Evolutionary conservation across 768 basidiomycete species (phyloP).

Genomic region (Boletus rufocinnamomeus): DNA sequence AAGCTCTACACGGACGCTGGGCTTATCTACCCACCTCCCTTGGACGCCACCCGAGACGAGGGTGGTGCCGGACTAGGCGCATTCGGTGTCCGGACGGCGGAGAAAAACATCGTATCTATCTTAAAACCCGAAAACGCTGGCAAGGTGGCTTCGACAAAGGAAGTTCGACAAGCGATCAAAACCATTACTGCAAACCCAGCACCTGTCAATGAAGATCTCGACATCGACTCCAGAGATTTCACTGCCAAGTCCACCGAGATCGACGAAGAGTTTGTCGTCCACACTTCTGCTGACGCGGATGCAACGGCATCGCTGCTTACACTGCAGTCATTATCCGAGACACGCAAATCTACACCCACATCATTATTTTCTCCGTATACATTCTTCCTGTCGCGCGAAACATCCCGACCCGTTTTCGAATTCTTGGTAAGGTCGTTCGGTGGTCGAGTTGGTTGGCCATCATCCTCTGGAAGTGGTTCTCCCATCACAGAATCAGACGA

Average conservation of each 20-base stretch:
- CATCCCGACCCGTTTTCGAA: slow-evolving; percentile 88
- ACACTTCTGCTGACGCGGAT: slow-evolving; percentile 54
- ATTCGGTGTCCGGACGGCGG: slow-evolving; percentile 67
- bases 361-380: slow-evolving; percentile 82
- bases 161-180: slow-evolving; percentile 53
- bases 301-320: slow-evolving; percentile 59
- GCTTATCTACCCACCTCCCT: slow-evolving; percentile 91
- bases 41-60: slow-evolving; percentile 84
- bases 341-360: slow-evolving; percentile 57
- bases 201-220: slow-evolving; percentile 37
- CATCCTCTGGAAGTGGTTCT: slow-evolving; percentile 79
- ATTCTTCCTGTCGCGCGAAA: slow-evolving; percentile 94
- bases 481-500: slow-evolving; percentile 76
- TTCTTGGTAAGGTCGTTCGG: slow-evolving; percentile 92
- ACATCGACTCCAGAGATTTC: slow-evolving; percentile 39
- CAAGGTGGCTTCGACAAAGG: slow-evolving; percentile 54
- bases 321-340: slow-evolving; percentile 60
- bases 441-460: slow-evolving; percentile 88
- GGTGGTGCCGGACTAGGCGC: slow-evolving; percentile 86
- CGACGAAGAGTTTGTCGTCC: slow-evolving; percentile 70
- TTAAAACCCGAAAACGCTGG: slow-evolving; percentile 17
- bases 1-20: slow-evolving; percentile 96
- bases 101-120: slow-evolving; percentile 24
- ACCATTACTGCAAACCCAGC: slow-evolving; percentile 36
- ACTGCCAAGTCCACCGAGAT: slow-evolving; percentile 34